Conservation (phyloP, 495 filamentous ascomycete species). For the Penicillium egyptiacum region DNA sequence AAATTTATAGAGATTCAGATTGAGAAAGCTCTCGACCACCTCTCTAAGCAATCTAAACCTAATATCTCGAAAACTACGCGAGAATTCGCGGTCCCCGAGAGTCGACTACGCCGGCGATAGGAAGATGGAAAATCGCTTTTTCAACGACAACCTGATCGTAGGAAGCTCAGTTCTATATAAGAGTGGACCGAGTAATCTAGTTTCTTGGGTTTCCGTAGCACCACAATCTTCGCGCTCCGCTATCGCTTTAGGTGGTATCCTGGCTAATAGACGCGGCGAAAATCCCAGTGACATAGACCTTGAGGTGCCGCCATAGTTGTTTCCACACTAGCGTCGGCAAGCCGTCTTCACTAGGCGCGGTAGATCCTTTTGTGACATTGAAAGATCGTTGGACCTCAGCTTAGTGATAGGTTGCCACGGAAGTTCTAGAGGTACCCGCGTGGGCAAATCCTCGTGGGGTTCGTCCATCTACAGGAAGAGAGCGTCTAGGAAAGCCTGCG, state of each 20-base stretch:
- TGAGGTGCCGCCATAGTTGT: slow-evolving; percentile 21
- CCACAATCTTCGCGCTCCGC: not conserved
- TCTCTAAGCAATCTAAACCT: not conserved
- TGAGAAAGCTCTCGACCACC: not conserved
- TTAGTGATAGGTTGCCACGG: slow-evolving; percentile 26
- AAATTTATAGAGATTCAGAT: not conserved
- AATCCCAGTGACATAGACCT: slow-evolving; percentile 16
- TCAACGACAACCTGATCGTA: not conserved
- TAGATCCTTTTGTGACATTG: slow-evolving; percentile 20
- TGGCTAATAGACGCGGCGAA: slow-evolving; percentile 23
- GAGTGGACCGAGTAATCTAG: slow-evolving; percentile 22
- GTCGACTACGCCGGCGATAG: not conserved
- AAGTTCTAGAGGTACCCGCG: slow-evolving; percentile 11
- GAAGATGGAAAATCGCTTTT: not conserved
- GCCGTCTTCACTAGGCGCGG: slow-evolving; percentile 27
- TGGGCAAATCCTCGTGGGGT: slow-evolving; percentile 6
- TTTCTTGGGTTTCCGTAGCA: not conserved
- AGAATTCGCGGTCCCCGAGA: not conserved
- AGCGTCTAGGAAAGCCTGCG: slow-evolving; percentile 22
- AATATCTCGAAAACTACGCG: not conserved
- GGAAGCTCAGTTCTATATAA: not conserved
- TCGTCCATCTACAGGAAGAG: slow-evolving; percentile 30
- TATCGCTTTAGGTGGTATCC: slow-evolving; percentile 18
- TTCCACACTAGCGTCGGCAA: slow-evolving; percentile 28
- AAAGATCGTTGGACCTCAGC: slow-evolving; percentile 26